Conservation (phyloP, 176 grass and related monocot species). For the Chrysopogon serrulatus region DNA sequence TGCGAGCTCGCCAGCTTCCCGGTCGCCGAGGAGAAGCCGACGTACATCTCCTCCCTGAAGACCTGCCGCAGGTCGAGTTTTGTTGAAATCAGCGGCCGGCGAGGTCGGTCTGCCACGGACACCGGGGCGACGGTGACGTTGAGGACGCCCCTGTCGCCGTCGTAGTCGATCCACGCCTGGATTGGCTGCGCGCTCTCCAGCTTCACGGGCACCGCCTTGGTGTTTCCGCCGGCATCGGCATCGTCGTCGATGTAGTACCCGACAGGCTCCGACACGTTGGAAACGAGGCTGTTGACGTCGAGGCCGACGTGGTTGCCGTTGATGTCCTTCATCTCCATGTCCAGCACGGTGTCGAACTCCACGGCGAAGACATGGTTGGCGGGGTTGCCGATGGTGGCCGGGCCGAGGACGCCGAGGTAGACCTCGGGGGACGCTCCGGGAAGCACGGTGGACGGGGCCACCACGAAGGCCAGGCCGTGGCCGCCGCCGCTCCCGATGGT, state of each 20-base stretch:
- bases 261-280: not conserved
- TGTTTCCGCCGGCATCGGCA: too few relatives aligned
- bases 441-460: slow-evolving; percentile 20
- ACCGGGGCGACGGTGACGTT: slow-evolving; percentile 25
- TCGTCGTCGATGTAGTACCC: not conserved
- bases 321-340: not conserved
- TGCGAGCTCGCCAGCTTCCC: slow-evolving; percentile 3
- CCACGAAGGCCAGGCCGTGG: slow-evolving; percentile 31
- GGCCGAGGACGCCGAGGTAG: slow-evolving; percentile 34
- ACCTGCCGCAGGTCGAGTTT: not conserved
- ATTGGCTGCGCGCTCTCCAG: slow-evolving; percentile 3
- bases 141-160: not conserved
- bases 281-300: slow-evolving; percentile 26
- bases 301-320: slow-evolving; percentile 39
- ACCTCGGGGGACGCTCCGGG: not conserved
- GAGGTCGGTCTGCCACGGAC: not conserved
- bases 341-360: slow-evolving; percentile 35
- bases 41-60: not conserved
- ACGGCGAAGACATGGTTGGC: slow-evolving; percentile 44
- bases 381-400: not conserved
- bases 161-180: slow-evolving; percentile 43
- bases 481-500: slow-evolving; percentile 9
- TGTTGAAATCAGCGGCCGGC: not conserved
- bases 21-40: not conserved
- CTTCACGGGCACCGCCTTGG: not conserved